Evolutionary conservation across 495 filamentous ascomycete genomes (phyloP).

Genomic region (Aspergillus incahuasiensis): DNA sequence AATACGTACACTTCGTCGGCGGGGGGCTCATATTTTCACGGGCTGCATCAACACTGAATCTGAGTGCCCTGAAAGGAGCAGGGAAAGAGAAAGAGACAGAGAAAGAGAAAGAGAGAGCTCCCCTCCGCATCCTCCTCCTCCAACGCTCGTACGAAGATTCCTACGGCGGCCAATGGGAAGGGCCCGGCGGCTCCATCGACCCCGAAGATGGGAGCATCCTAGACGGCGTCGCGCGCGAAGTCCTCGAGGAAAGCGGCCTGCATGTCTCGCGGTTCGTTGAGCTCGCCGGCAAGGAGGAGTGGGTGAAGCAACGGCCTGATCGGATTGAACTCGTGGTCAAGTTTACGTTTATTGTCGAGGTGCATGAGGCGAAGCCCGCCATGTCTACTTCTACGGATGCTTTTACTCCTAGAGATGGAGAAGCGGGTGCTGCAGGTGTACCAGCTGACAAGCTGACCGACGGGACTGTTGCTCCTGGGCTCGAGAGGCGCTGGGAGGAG

Average conservation of each 20-base stretch:
- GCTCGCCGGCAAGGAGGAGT: constrained; percentile 34
- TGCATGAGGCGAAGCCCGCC: constrained; percentile 21
- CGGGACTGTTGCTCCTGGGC: not conserved
- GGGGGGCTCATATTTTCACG: constrained; percentile 42
- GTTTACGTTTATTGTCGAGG: constrained; percentile 38
- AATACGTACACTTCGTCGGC: constrained; percentile 33
- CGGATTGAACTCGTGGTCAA: constrained; percentile 22
- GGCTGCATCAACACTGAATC: not conserved
- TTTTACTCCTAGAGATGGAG: not conserved
- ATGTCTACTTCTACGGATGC: not conserved
- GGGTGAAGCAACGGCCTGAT: constrained; percentile 20
- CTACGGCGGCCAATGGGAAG: constrained; percentile 52
- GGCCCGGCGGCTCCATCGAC: constrained; percentile 53
- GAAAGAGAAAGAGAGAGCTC: not conserved
- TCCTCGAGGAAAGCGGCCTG: constrained; percentile 57
- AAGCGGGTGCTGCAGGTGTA: not conserved
- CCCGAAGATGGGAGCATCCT: constrained; percentile 40
- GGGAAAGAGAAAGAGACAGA: not conserved
- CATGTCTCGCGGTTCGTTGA: constrained; percentile 41
- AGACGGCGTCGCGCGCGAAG: constrained; percentile 50
- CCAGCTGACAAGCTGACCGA: not conserved
- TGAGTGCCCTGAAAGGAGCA: no score
- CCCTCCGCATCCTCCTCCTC: constrained; percentile 43
- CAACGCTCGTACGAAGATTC: constrained; percentile 44
- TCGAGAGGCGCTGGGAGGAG: constrained; percentile 19